phyloP scores from a whole-genome alignment of 495 filamentous ascomycete species.

The Xylaria nigripes region DNA sequence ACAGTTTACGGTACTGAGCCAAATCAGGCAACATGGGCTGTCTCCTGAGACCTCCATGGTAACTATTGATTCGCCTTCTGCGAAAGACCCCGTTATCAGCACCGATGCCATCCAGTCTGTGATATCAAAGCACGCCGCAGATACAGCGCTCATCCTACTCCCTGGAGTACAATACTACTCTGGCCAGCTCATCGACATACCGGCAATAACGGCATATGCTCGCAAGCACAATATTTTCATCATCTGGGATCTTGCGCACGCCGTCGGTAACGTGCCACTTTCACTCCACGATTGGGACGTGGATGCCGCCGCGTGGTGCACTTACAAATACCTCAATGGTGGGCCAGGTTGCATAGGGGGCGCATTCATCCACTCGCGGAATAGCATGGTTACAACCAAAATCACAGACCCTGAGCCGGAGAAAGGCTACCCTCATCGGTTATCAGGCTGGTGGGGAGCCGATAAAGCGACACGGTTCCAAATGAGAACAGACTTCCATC shows the following conservation, averaged over 20 bases:
- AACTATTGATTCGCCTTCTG: slow-evolving; percentile 54
- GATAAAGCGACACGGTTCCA: slow-evolving; percentile 66
- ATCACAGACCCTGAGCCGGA: slow-evolving; percentile 28
- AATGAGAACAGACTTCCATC: slow-evolving; percentile 73
- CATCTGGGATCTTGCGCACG: slow-evolving; percentile 95
- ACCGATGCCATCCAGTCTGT: slow-evolving; percentile 66
- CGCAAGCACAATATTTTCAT: slow-evolving; percentile 68
- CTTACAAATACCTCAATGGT: slow-evolving; percentile 92
- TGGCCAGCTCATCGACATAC: slow-evolving; percentile 83
- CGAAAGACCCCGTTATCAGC: slow-evolving; percentile 47
- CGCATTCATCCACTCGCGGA: slow-evolving; percentile 74
- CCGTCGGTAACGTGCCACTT: slow-evolving; percentile 81
- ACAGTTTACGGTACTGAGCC: slow-evolving; percentile 82
- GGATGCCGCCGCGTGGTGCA: slow-evolving; percentile 95
- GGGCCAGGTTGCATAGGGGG: slow-evolving; percentile 85
- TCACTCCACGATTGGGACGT: slow-evolving; percentile 87
- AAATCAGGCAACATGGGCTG: slow-evolving; percentile 71
- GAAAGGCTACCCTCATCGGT: slow-evolving; percentile 43
- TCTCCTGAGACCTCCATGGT: slow-evolving; percentile 64
- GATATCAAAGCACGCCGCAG: slow-evolving; percentile 67
- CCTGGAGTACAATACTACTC: slow-evolving; percentile 94
- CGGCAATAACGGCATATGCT: slow-evolving; percentile 72
- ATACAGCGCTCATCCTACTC: slow-evolving; percentile 73
- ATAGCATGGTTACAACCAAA: slow-evolving; percentile 47
- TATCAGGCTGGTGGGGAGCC: slow-evolving; percentile 89